phyloP scores from a whole-genome alignment of 495 filamentous ascomycete species.

The Podospora pseudoanserina region DNA sequence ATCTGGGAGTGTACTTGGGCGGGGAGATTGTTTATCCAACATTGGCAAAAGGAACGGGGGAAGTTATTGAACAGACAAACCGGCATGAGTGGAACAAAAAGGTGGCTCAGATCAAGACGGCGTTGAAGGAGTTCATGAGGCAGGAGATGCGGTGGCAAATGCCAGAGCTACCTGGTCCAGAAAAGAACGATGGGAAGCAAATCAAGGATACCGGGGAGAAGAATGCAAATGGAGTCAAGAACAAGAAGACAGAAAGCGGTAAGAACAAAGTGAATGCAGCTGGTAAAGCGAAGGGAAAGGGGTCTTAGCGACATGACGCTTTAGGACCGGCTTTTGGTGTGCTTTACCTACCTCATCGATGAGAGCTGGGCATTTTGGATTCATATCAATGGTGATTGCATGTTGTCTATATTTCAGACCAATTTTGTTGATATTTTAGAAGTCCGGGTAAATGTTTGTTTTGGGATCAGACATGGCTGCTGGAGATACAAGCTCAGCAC shows the following conservation, averaged over 20 bases:
- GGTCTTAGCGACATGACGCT: background rate
- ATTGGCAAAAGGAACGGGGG: background rate
- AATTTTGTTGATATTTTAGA: too few relatives aligned
- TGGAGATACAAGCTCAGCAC: background rate
- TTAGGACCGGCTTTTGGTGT: too few relatives aligned
- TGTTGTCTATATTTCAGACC: too few relatives aligned
- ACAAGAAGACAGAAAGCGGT: background rate
- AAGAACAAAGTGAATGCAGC: background rate
- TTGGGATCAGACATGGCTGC: too few relatives aligned
- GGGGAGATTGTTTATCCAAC: conserved; percentile 10
- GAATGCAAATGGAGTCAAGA: background rate
- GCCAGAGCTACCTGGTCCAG: conserved; percentile 20
- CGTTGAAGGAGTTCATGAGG: conserved; percentile 25
- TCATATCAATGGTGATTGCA: too few relatives aligned
- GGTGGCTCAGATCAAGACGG: conserved; percentile 24
- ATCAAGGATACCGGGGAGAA: background rate
- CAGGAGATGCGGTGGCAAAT: conserved; percentile 24
- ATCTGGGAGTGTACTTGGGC: conserved; percentile 23
- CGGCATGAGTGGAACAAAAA: conserved; percentile 20
- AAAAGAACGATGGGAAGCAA: background rate
- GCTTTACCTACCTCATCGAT: too few relatives aligned
- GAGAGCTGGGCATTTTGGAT: too few relatives aligned
- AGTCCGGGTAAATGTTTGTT: too few relatives aligned
- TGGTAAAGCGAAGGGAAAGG: background rate
- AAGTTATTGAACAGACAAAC: background rate